Base-by-base conservation (phyloP, 176 grass and related monocot genomes). In the Miscanthus lutarioriparius region DNA sequence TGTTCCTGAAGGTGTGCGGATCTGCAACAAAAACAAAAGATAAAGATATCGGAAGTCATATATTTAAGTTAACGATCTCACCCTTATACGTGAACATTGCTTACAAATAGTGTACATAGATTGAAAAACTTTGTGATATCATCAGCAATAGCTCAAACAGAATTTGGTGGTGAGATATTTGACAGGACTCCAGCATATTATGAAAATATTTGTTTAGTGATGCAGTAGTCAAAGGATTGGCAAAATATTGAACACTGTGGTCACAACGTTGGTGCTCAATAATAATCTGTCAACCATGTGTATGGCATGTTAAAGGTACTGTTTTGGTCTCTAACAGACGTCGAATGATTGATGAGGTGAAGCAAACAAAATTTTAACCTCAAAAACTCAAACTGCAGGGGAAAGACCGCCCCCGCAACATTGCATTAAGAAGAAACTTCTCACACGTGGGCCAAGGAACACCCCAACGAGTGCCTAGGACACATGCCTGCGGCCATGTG, bases 1-100 rank as follows among this genome's bases (percentile, higher is more conserved):
- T 90, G 64, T 90, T 53, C 96, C 93, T 40, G 91, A 93, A 77
- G 96, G 96, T 73, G 87, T 83, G 28, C 89, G 39, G 53, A 98
- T 80, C 96, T 98, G 89, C 80, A 87, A 79, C 44, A 82, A 32
- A 77, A 82, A 85, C 41, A 37, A 89, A 27, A 62, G 39, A 86
- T 51, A 65, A 78, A 77, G 12, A 76, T 61, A 48, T 65, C 25
- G 35, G 28, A 16, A 62, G 82, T 73, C 36, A 25, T 23, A 36
- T 64, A 77, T 36, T 65, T 14, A 70, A 78, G 23, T 64, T 9
- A 48, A 36, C 8, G 19, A 65, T 39, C 56, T 67, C 33, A 81
- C 32, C 44, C 17, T 26, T 28, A 75, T 39, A 86, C 3, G 37
- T 67, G 33, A 74, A 80, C 35, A 54, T 32, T 19, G 16, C 5